These are phyloP conservation scores for Limnanthes douglasii DNA, from an alignment of 345 rosid species.

Conservation along the genomic window DNA sequence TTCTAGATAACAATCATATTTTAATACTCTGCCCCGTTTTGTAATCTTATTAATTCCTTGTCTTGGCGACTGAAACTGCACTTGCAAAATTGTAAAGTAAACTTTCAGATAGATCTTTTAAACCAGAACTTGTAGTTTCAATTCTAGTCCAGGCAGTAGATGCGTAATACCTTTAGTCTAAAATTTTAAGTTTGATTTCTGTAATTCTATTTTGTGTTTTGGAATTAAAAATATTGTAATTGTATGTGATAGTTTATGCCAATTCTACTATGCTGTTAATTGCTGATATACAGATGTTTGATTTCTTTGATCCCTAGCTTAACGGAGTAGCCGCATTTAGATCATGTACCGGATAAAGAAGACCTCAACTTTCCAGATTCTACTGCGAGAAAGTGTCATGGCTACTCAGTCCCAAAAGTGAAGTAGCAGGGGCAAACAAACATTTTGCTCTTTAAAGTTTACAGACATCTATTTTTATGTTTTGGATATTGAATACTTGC, in stretches of 20 bases:
- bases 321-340: too few relatives aligned
- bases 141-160: neutral
- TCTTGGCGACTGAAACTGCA: too few relatives aligned
- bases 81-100: neutral
- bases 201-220: neutral
- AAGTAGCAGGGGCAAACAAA: slow-evolving; percentile 9
- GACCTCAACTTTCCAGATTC: slow-evolving; percentile 6
- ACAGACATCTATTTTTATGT: slow-evolving; percentile 15
- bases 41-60: too few relatives aligned
- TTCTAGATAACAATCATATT: neutral
- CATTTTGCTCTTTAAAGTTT: slow-evolving; percentile 12
- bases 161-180: neutral
- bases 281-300: neutral
- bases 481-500: slow-evolving; percentile 14
- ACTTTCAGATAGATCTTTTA: neutral
- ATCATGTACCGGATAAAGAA: slow-evolving; percentile 6
- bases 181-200: neutral
- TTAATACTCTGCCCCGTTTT: too few relatives aligned
- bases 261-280: neutral
- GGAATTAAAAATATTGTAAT: neutral
- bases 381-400: slow-evolving; percentile 5
- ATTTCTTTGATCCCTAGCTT: slow-evolving; percentile 7
- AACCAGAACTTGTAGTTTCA: neutral
- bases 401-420: slow-evolving; percentile 4
- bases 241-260: neutral